These are phyloP conservation scores for Medicago truncatula DNA, from an alignment of 306 rosid species.

Conservation along the genomic window DNA sequence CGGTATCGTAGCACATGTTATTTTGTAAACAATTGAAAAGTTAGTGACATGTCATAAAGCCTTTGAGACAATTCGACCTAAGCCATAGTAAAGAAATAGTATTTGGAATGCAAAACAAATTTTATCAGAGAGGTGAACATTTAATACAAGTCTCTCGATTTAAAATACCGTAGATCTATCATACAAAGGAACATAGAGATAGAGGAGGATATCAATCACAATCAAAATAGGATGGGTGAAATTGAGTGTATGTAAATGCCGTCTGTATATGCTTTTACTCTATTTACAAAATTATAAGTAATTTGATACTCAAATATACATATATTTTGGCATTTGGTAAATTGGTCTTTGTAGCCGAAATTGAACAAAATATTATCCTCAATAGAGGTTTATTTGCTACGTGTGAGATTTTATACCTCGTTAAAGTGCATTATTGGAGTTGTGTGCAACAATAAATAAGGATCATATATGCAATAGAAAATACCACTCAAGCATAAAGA, in stretches of 20 bases:
- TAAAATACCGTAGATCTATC: background rate
- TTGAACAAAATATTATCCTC: no score
- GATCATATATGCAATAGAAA: background rate
- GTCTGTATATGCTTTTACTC: no score
- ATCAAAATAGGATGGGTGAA: background rate
- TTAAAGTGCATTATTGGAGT: no score
- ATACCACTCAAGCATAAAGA: background rate
- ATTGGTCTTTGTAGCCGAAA: no score
- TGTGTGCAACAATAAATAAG: no score
- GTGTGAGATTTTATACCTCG: no score
- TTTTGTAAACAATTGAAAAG: background rate
- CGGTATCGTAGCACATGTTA: background rate
- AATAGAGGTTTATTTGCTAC: no score
- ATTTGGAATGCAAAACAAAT: slow-evolving; percentile 3
- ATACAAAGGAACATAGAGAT: background rate
- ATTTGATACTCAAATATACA: no score
- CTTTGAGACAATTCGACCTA: background rate
- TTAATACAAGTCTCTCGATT: background rate
- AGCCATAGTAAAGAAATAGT: background rate
- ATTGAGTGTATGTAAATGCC: no score
- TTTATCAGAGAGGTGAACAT: background rate
- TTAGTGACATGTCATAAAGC: background rate
- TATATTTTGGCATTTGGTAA: no score
- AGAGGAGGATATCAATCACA: background rate
- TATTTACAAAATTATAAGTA: no score